A percentile compares a stretch with the other conserved stretches of the same genome.
phyloP scores from a whole-genome alignment of 2,329 filamentous ascomycete species.

The Coniochaeta ligniaria region DNA sequence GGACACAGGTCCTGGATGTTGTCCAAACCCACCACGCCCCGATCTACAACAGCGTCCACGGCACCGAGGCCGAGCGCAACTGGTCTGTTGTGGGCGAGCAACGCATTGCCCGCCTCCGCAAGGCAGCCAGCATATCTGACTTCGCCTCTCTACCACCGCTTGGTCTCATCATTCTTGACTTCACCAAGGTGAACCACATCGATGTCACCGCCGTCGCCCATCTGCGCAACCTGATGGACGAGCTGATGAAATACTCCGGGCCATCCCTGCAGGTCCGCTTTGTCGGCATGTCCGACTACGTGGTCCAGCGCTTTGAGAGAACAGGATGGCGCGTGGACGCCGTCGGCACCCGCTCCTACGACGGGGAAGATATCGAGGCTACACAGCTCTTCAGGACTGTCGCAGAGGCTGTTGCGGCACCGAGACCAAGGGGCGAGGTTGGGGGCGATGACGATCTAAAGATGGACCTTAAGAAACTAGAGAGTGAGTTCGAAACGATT shows the following conservation, averaged over 20 bases:
- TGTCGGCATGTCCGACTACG: constrained; percentile 35
- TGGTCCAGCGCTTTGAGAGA: constrained; percentile 28
- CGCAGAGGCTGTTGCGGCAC: constrained; percentile 4
- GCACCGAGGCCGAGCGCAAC: constrained; percentile 29
- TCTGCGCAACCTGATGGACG: constrained; percentile 37
- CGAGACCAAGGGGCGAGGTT: neutral
- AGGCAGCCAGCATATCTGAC: constrained; percentile 24
- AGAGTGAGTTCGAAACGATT: neutral
- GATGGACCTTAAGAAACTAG: neutral
- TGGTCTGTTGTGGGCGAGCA: constrained; percentile 48
- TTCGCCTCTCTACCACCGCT: constrained; percentile 29
- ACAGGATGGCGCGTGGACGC: constrained; percentile 27
- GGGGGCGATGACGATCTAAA: neutral
- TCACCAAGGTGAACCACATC: constrained; percentile 41
- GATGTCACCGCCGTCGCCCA: constrained; percentile 45
- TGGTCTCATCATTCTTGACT: constrained; percentile 42
- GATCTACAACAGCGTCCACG: constrained; percentile 25
- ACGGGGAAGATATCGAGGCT: constrained; percentile 2
- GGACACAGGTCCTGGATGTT: constrained; percentile 39
- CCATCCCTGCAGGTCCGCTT: constrained; percentile 37
- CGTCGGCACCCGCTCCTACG: constrained; percentile 4
- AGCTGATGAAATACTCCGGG: constrained; percentile 42
- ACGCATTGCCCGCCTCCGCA: constrained; percentile 37
- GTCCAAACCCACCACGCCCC: constrained; percentile 38
- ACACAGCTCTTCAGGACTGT: constrained; percentile 5